Evolutionary conservation across 129 eudicot genomes (phyloP).

Genomic region (Lactuca saligna): DNA sequence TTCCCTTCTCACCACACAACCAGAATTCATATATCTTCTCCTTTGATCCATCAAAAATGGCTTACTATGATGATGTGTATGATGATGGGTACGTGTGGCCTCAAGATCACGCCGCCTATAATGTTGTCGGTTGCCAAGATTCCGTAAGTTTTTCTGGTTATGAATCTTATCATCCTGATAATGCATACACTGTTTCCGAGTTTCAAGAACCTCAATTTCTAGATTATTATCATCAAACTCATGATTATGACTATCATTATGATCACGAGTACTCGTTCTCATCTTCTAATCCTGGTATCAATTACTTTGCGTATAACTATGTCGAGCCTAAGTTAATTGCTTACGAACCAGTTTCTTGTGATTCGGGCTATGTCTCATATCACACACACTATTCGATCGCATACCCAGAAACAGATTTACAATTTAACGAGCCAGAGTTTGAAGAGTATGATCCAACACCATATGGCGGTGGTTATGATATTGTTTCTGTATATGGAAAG

Average conservation of each 20-base stretch:
- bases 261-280: conserved; percentile 1
- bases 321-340: conserved; percentile 39
- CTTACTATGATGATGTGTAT: conserved; percentile 13
- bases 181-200: conserved; percentile 26
- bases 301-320: conserved; percentile 31
- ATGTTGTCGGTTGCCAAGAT: conserved; percentile 31
- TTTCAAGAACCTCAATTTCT: conserved; percentile 18
- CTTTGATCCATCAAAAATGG: conserved; percentile 40
- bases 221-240: conserved; percentile 6
- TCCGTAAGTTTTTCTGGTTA: conserved; percentile 24
- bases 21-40: conserved; percentile 2
- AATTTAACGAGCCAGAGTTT: conserved; percentile 44
- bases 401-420: conserved; percentile 22
- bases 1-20: not conserved
- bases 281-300: conserved; percentile 12
- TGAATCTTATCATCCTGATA: conserved; percentile 26
- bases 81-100: conserved; percentile 45
- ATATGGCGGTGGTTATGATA: conserved; percentile 81
- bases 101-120: conserved; percentile 27
- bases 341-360: conserved; percentile 41
- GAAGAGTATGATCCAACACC: conserved; percentile 83
- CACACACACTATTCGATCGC: conserved; percentile 42
- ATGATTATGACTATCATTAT: conserved; percentile 12
- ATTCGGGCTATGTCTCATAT: conserved; percentile 28
- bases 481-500: conserved; percentile 49